A percentile compares a stretch with the other conserved stretches of the same genome.
Evolutionary conservation across 768 basidiomycete genomes (phyloP).

Genomic region (Phanerochaete sordida): DNA sequence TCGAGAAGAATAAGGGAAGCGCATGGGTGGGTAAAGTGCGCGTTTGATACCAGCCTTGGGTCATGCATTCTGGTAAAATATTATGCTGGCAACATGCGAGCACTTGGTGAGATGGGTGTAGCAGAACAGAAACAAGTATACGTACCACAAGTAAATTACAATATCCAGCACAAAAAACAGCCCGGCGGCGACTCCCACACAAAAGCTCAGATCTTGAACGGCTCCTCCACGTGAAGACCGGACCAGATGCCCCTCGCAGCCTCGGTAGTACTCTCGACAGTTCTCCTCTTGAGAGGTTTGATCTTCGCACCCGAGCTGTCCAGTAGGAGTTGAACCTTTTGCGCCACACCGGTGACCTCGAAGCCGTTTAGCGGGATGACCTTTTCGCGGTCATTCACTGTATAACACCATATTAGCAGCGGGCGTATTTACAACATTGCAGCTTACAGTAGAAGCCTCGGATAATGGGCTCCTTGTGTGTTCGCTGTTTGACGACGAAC

Average conservation of each 20-base stretch:
- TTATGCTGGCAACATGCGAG: neutral
- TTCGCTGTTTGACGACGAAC: conserved; percentile 74
- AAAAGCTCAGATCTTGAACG: conserved; percentile 44
- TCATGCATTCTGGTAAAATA: neutral
- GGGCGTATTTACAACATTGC: neutral
- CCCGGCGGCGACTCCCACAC: neutral
- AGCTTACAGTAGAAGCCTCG: conserved; percentile 78
- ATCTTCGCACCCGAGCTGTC: conserved; percentile 89
- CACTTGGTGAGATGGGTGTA: neutral
- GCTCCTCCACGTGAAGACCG: conserved; percentile 77
- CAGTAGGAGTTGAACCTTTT: conserved; percentile 79
- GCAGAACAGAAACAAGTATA: neutral
- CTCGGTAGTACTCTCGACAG: conserved; percentile 77
- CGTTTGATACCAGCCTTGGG: neutral
- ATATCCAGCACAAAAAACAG: neutral
- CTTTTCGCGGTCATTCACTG: conserved; percentile 87
- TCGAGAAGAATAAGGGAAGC: neutral
- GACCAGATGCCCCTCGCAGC: conserved; percentile 88
- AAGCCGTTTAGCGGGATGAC: conserved; percentile 78
- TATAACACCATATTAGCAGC: neutral
- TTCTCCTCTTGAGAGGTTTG: conserved; percentile 65
- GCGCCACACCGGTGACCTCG: conserved; percentile 67
- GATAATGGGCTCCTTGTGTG: conserved; percentile 72
- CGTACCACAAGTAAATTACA: conserved; percentile 1
- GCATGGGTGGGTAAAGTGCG: neutral